Percentiles rank a stretch among this genome's conserved stretches.
These are phyloP conservation scores for Pseudoscleropodium purum DNA, from an alignment of 225 moss, liverwort and hornwort genomes.

Conservation along the genomic window DNA sequence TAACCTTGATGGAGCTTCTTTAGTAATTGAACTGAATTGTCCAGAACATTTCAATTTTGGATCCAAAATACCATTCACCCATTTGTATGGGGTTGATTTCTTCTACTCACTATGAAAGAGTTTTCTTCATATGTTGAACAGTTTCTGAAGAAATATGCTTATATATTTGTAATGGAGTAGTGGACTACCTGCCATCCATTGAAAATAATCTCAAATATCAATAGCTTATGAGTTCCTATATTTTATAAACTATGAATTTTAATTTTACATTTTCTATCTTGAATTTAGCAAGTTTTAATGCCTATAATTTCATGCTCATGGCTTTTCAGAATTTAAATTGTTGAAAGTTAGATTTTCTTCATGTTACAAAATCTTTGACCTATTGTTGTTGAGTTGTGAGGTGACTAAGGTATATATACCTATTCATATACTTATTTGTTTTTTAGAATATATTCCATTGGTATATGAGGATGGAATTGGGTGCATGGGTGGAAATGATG, in stretches of 20 bases:
- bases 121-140: neutral
- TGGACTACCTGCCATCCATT: neutral
- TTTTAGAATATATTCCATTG: no score
- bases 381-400: no score
- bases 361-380: neutral
- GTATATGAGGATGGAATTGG: no score
- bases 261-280: neutral
- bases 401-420: no score
- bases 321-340: neutral
- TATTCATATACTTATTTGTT: no score
- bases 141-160: neutral
- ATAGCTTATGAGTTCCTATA: no score
- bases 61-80: neutral
- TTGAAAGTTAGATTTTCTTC: neutral
- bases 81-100: neutral
- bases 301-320: neutral
- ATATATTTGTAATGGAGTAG: neutral
- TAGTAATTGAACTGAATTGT: neutral
- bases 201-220: neutral
- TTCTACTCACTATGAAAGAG: neutral
- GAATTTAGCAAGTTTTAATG: neutral
- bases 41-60: neutral
- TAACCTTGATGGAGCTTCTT: neutral
- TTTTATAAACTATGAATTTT: neutral
- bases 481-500: no score